Evolutionary conservation across 306 rosid species (phyloP), one percentile per base, ranked within the genome.

Genomic region (Ochetophila trinervis): DNA sequence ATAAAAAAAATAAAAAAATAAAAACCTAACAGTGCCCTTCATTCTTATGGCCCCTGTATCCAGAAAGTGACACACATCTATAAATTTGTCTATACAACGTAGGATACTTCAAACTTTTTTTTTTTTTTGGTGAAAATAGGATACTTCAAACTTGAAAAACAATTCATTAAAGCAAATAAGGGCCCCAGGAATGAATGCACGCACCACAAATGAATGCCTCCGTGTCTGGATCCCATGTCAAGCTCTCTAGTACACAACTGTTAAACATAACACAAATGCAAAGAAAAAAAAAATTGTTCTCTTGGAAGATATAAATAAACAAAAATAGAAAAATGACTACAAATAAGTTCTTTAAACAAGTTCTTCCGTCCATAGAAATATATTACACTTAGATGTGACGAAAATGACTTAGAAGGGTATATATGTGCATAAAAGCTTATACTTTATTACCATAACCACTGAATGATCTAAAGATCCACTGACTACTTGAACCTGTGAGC

Each of bases 191-290:
- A 27, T 62, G 10, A 54, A n/a, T n/a, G 21, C 60, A 75, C 95
- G 36, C 66, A 92, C 98, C 98, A 86, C 91, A 80, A 84, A 92
- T 21, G 78, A 84, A 80, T 89, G 79, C 74, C n/a, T 87, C 93
- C 0, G 81, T 67, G 71, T 92, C 93, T 13, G 98, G 96, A 79
- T 92, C 95, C 96, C 98, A 92, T 52, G 91, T 95, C 81, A 92
- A 84, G 88, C 87, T 79, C 82, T 92, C 98, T n/a, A n/a, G n/a
- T 14, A 92, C 98, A 45, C 89, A 95, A 73, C 98, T 92, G 93
- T 78, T 72, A 75, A 73, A 42, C 69, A 63, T 62, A 67, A 78
- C 32, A 27, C 44, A 62, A 58, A 37, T 63, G 40, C 8, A 69
- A 56, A 50, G 65, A n/a, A n/a, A n/a, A 45, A 54, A 60, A 24